Base-by-base conservation (phyloP, 2,329 filamentous ascomycete genomes). In the Phaeomoniella chlamydospora region DNA sequence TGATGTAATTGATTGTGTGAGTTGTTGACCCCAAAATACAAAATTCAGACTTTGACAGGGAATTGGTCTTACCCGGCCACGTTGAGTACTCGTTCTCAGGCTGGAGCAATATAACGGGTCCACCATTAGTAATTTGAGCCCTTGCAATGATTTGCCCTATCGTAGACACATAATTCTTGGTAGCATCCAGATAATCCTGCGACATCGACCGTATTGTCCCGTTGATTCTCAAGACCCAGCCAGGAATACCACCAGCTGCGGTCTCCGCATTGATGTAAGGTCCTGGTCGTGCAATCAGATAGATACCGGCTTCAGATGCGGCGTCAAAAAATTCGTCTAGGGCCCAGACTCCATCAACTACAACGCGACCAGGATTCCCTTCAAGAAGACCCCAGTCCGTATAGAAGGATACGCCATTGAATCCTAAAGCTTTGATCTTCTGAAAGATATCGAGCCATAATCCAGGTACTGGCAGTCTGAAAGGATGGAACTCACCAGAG, bases 231-330 rank as follows among this genome's bases (percentile, higher is more conserved):
- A 81, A 75, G 11, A 87, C 52, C 83, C 83, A 90, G 1, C 82
- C 83, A 0, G 84, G 83, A 41, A 82, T 87, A 0, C 83, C 83
- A 37, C 84, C 84, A 0, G 81, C 83, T 4, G 72, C 74, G 0
- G 65, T 72, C 52, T 90, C 82, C 1, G 81, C 82, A 48, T 88
- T 85, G 59, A 87, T 84, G 35, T 85, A 85, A 0, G 78, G 78
- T 0, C 80, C 77, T 0, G 77, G 77, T 1, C 72, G 62, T 33
- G 81, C 81, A 38, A 90, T 66, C 1, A 92, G 65, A 47, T 84
- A 92, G 32, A 92, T 72, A 0, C 83, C 83, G 4, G 80, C 77
- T 42, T 80, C 57, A 14, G 67, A 64, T 1, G 84, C 83, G 3
- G 80, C 82, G 4, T 80, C 73, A 45, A 87, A 86, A 57, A 90